Evolutionary conservation across 257 asterid species (phyloP), one percentile per base, ranked within the genome.

Genomic region (Linaria vulgaris): DNA sequence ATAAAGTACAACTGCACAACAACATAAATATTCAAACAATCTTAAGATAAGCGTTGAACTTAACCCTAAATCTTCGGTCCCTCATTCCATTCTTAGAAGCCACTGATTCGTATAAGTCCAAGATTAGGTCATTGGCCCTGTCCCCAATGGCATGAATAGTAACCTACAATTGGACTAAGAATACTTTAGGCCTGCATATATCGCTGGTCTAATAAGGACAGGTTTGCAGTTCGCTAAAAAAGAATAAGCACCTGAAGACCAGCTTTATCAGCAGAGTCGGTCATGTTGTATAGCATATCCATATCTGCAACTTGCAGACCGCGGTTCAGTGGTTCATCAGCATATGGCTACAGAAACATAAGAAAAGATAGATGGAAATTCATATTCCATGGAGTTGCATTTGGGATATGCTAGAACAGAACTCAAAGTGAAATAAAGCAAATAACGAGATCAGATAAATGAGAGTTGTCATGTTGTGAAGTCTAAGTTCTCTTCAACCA

Each of bases 111-210:
- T 89, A 92, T 84, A 89, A 76, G 79, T 92, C 91, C 81, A 92
- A 69, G 79, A 92, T 78, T 79, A 83, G 61, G 69, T 79, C 92
- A 82, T 89, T 92, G 61, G 99, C 86, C 74, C 72, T 75, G 81
- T 92, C 97, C 59, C 99, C 99, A 69, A 92, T 89, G 57, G 97
- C 99, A 78, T 92, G 99, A 72, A 92, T 68, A n/a, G 96, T 88
- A 41, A 82, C 91, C 99, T 92, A 79, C 69, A 76, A 66, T 21
- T 10, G 63, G 64, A 78, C 39, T 46, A 63, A 61, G 66, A 48
- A 68, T 43, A 21, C 53, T 27, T 30, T 66, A 46, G 25, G 49
- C 61, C 56, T 48, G 56, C 38, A 37, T 31, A 64, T 51, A 39
- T 41, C 34, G 17, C 49, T n/a, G 44, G 58, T 34, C 25, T 25